Base-by-base conservation (phyloP, 495 filamentous ascomycete genomes). In the Amniculicola lignicola region DNA sequence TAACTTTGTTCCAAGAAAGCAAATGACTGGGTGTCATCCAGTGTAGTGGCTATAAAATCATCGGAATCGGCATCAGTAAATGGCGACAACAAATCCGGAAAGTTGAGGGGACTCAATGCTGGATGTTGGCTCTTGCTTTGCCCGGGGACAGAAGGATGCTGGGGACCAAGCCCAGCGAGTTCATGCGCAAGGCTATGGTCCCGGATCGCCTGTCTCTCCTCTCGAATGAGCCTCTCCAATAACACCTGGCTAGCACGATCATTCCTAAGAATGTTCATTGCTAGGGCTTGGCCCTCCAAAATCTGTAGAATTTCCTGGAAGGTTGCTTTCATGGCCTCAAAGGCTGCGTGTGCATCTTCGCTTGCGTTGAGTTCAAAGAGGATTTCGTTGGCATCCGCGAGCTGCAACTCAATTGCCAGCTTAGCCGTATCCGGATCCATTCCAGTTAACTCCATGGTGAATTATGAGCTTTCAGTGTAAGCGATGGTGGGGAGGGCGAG, bases 341-440 rank as follows among this genome's bases (percentile, higher is more conserved):
- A 48, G 24, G 10, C 46, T 11, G 21, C 40, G 12, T 6, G 14
- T 23, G 27, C 29, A n/a, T 49, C 40, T n/a, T n/a, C n/a, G 4
- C 7, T 5, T 25, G 6, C 16, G 1, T 10, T 9, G 7, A 40
- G 12, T 15, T 25, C 14, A 14, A 25, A 1, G 35, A 62, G 12
- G 23, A 52, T 6, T n/a, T 29, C 23, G n/a, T 42, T 22, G n/a
- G 52, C 18, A 19, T 62, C 53, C 7, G 27, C 31, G 21, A 62
- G 46, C 19, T 57, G 53, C 0, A 62, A 18, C 29, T 52, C 35
- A 12, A 62, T 11, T 4, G 35, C 46, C 2, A 57, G 24, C 3
- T 42, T 21, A 7, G 59, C 59, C 2, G 28, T 48, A 3, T n/a
- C 29, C 1, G 52, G 52, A 46, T 52, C 45, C 45, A 62, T 51